These are phyloP conservation scores for Jimgerdemannia lactiflua DNA, from an alignment of 192 early-diverging fungal genomes.

Conservation along the genomic window DNA sequence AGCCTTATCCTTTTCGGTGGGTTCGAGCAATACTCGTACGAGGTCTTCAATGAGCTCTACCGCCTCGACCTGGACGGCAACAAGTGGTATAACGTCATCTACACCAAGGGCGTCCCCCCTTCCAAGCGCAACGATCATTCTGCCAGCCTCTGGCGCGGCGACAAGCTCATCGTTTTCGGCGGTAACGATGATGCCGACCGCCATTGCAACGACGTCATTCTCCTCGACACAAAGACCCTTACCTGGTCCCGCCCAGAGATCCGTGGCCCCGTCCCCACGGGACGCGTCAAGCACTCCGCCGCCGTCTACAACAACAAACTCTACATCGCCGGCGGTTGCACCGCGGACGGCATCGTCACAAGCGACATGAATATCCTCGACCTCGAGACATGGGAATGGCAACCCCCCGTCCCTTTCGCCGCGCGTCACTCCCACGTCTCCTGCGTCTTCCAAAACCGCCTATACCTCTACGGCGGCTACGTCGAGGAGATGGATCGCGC, in stretches of 20 bases:
- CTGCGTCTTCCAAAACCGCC: conserved; percentile 48
- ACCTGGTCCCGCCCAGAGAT: conserved; percentile 58
- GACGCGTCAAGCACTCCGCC: conserved; percentile 57
- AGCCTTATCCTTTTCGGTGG: conserved; percentile 56
- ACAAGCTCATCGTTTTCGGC: conserved; percentile 64
- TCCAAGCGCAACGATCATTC: conserved; percentile 63
- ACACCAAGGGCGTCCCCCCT: conserved; percentile 45
- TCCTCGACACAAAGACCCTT: conserved; percentile 57
- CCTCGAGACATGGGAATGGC: conserved; percentile 55
- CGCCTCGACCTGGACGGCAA: conserved; percentile 41
- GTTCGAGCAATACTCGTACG: conserved; percentile 64
- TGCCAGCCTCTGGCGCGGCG: conserved; percentile 50
- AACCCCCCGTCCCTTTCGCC: conserved; percentile 49
- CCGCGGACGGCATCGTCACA: conserved; percentile 10
- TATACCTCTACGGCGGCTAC: conserved; percentile 61
- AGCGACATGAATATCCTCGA: conserved; percentile 44
- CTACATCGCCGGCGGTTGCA: conserved; percentile 58
- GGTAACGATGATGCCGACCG: conserved; percentile 53
- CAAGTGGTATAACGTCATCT: conserved; percentile 51
- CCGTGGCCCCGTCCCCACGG: conserved; percentile 42
- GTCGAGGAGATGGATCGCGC: conserved; percentile 52
- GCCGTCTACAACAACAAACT: conserved; percentile 59
- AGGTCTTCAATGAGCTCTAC: conserved; percentile 64
- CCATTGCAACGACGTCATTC: conserved; percentile 52
- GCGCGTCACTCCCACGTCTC: conserved; percentile 50